Evolutionary conservation across 2,329 filamentous ascomycete species (phyloP).

Genomic region (Mycogone perniciosa): DNA sequence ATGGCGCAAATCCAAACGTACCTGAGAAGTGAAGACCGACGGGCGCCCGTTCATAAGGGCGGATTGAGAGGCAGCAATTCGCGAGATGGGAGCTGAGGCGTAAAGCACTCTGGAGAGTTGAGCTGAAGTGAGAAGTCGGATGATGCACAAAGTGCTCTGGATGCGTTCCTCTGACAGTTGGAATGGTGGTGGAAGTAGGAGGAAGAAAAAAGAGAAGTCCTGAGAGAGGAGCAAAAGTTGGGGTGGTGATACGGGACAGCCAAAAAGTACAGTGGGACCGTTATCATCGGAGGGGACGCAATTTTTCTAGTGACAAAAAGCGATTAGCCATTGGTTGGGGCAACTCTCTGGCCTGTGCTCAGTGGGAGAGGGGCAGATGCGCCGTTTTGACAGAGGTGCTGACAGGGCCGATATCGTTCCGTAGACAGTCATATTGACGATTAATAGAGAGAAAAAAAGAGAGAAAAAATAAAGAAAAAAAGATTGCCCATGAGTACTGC

Average conservation of each 20-base stretch:
- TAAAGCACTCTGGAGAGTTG: slow-evolving; percentile 12
- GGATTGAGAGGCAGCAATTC: slow-evolving; percentile 35
- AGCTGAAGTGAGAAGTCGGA: background rate
- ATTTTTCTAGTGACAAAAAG: too few relatives aligned
- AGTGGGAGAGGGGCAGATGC: too few relatives aligned
- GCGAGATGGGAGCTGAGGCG: slow-evolving; percentile 10
- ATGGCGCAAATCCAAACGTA: slow-evolving; percentile 32
- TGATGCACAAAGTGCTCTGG: slow-evolving; percentile 4
- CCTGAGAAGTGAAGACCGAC: slow-evolving; percentile 83
- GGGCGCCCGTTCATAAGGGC: slow-evolving; percentile 82
- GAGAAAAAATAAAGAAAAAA: slow-evolving; percentile 13
- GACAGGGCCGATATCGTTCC: too few relatives aligned
- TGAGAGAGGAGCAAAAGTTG: background rate
- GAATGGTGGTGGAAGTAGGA: slow-evolving; percentile 7
- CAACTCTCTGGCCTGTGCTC: too few relatives aligned
- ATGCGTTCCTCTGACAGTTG: slow-evolving; percentile 10
- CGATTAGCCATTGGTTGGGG: too few relatives aligned
- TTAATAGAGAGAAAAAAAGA: background rate
- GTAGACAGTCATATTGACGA: too few relatives aligned
- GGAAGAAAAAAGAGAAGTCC: background rate
- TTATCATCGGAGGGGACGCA: too few relatives aligned
- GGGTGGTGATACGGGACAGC: too few relatives aligned
- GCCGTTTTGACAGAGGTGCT: too few relatives aligned
- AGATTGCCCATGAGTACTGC: background rate
- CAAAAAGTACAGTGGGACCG: too few relatives aligned